phyloP scores from a whole-genome alignment of 1,139 yeast species.

The Geotrichum europaeum region DNA sequence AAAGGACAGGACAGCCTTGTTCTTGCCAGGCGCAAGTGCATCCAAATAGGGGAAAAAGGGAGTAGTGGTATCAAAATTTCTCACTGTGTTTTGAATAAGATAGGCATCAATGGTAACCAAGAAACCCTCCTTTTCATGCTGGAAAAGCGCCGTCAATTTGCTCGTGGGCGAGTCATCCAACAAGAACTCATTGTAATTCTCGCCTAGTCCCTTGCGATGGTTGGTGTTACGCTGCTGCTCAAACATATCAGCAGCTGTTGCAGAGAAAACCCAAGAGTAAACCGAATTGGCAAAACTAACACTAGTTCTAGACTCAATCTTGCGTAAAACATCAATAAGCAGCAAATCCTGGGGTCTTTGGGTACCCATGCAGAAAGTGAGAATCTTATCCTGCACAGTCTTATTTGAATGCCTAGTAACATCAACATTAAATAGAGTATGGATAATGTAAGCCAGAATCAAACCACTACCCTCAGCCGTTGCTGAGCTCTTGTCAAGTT shows the following conservation, averaged over 20 bases:
- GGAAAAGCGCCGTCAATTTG: conserved; percentile 37
- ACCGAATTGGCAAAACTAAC: conserved; percentile 16
- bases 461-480: conserved; percentile 15
- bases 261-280: conserved; percentile 17
- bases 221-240: conserved; percentile 9
- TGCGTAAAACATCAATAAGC: conserved; percentile 48
- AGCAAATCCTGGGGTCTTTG: conserved; percentile 55
- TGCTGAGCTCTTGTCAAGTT: conserved; percentile 1
- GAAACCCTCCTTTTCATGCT: conserved; percentile 44
- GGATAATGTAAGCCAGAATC: conserved; percentile 23
- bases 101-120: conserved; percentile 52
- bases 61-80: conserved; percentile 32
- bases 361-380: conserved; percentile 58
- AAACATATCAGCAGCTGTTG: conserved; percentile 14
- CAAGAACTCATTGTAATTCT: conserved; percentile 11
- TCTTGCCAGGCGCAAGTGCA: neutral
- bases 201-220: conserved; percentile 7
- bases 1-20: conserved; percentile 1
- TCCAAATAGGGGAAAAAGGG: conserved; percentile 15
- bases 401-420: conserved; percentile 43
- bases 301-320: conserved; percentile 42
- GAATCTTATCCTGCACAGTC: conserved; percentile 44
- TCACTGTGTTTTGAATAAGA: conserved; percentile 46
- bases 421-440: conserved; percentile 37
- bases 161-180: conserved; percentile 15